These are phyloP conservation scores for Wickerhamomyces tratensis DNA, from an alignment of 805 yeast species.

Conservation along the genomic window DNA sequence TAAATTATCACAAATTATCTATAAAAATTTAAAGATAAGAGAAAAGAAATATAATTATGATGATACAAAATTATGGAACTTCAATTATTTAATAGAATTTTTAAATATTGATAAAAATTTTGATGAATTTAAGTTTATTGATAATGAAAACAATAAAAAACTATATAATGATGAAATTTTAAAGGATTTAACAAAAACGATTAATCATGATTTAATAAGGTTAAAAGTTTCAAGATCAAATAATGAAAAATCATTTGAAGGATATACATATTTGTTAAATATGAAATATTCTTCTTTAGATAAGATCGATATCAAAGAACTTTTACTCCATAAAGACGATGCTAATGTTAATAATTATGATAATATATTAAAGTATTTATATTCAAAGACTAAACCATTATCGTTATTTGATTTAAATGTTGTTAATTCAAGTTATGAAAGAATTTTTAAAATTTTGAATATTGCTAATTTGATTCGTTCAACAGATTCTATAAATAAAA, in stretches of 20 bases:
- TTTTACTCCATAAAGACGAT: neutral
- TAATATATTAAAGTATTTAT: constrained; percentile 3
- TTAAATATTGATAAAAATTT: too few species aligned
- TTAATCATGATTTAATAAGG: constrained; percentile 1
- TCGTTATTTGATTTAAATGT: constrained; percentile 21
- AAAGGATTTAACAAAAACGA: too few species aligned
- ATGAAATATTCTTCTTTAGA: too few species aligned
- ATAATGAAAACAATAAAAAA: neutral
- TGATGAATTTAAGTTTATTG: too few species aligned
- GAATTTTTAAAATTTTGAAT: constrained; percentile 9
- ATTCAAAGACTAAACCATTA: constrained; percentile 26
- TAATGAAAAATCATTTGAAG: constrained; percentile 1
- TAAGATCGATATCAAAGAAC: too few species aligned
- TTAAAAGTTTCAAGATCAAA: constrained; percentile 4
- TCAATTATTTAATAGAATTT: too few species aligned
- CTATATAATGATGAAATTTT: too few species aligned
- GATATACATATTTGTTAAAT: neutral
- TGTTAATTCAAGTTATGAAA: constrained; percentile 8
- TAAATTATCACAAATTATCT: neutral
- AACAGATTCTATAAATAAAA: constrained; percentile 1
- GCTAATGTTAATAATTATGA: neutral
- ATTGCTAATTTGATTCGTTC: constrained; percentile 5
- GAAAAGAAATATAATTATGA: too few species aligned
- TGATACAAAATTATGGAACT: too few species aligned
- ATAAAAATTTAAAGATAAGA: neutral